Base-by-base conservation (phyloP, 306 rosid species). In the Comarum palustre region DNA sequence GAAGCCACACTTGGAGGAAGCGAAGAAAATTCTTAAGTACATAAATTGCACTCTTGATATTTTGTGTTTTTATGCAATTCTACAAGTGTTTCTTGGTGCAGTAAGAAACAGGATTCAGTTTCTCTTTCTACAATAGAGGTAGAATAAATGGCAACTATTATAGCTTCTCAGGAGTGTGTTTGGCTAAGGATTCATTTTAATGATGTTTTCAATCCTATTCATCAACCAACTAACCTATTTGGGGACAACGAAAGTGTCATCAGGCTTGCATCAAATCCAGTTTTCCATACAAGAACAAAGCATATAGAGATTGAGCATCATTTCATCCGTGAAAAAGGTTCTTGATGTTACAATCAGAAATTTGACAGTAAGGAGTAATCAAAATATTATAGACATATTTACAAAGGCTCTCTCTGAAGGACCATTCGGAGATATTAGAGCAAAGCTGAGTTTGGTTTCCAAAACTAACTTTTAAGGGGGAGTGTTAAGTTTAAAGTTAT, bases 251-350 rank as follows among this genome's bases (percentile, higher is more conserved):
- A 64, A 22, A 74, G 54, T 64, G 78, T 52, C 0, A 22, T 74
- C 46, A 74, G 47, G 42, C 51, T 74, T 20, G 72, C 71, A 10
- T 12, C 47, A n/a, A 74, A 65, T 46, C 72, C 42, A 0, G 27
- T 74, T 3, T 74, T 42, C 36, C 72, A 74, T 32, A 65, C 72
- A 3, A 36, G 65, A 24, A 74, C 72, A 5, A 74, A 74, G 5
- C 78, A 74, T 22, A 64, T 64, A 36, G 64, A 74, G 38, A 13
- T 74, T 13, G 65, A 74, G 19, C 72, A 48, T 65, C 54, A 74
- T 22, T 74, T 74, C 20, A 74, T 63, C 5, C 9, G 15, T 27
- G 2, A 63, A 63, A 2, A 74, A 74, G 19, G 65, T 65, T 34
- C 64, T 64, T 63, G 57, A 64, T 74, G 71, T 52, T 2, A 48